phyloP scores from a whole-genome alignment of 2,329 filamentous ascomycete genomes.

The Claviceps humidiphila region DNA sequence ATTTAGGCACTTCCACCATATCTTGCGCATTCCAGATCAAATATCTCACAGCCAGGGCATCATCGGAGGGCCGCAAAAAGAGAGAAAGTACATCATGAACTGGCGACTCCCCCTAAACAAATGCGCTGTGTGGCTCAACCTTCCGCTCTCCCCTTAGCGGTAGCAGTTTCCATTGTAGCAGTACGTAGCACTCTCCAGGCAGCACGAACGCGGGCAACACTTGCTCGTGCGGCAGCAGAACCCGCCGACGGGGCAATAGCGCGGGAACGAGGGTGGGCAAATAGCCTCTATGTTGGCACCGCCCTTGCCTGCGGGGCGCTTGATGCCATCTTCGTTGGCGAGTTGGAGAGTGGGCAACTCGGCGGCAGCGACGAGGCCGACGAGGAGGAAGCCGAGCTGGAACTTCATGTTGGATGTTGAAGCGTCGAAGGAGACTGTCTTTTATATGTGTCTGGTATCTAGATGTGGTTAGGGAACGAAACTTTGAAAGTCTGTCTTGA shows the following conservation, averaged over 20 bases:
- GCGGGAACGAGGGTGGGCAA: constrained; percentile 4
- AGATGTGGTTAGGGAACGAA: background rate
- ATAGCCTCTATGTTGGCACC: background rate
- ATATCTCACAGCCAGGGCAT: too few relatives aligned
- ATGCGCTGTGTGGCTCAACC: too few relatives aligned
- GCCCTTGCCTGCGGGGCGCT: background rate
- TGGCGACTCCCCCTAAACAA: too few relatives aligned
- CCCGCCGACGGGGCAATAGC: constrained; percentile 1
- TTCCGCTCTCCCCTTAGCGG: background rate
- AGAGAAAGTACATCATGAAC: too few relatives aligned
- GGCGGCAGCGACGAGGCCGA: background rate
- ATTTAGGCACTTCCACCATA: too few relatives aligned
- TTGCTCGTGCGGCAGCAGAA: constrained; percentile 7
- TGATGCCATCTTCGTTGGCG: constrained; percentile 4
- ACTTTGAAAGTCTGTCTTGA: too few relatives aligned
- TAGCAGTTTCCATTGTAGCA: constrained; percentile 7
- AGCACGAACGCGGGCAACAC: constrained; percentile 6
- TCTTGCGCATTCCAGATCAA: too few relatives aligned
- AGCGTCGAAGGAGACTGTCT: background rate
- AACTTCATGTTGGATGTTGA: background rate
- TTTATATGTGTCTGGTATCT: background rate
- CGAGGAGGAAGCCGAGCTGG: background rate
- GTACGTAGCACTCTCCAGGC: constrained; percentile 2
- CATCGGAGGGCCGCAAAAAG: too few relatives aligned
- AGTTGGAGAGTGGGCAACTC: background rate